Conservation (phyloP, 495 filamentous ascomycete species). For the Glarea lozoyensis region DNA sequence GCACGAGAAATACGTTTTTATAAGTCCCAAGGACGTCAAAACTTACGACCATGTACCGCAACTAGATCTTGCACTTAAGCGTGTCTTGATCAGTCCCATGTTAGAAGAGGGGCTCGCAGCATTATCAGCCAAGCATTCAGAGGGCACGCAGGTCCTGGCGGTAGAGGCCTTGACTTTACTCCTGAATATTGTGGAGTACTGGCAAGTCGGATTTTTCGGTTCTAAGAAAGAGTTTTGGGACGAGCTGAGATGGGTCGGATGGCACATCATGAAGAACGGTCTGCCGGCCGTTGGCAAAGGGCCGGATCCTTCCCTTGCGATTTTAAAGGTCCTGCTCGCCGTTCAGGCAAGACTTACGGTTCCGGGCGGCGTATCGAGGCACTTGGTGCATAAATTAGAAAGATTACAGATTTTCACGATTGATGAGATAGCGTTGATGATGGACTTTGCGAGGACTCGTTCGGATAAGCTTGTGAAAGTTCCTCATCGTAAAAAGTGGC, state of each 20-base stretch:
- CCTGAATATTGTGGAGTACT: conserved; percentile 28
- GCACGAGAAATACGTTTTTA: conserved; percentile 48
- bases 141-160: conserved; percentile 48
- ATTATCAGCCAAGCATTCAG: conserved; percentile 43
- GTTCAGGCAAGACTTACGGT: too few relatives aligned
- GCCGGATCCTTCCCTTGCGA: too few relatives aligned
- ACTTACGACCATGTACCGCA: conserved; percentile 43
- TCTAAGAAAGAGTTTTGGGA: conserved; percentile 41
- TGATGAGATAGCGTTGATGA: too few relatives aligned
- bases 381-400: too few relatives aligned
- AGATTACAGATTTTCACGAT: too few relatives aligned
- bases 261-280: conserved; percentile 56
- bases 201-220: conserved; percentile 14
- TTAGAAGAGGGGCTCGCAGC: conserved; percentile 35
- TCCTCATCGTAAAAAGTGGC: too few relatives aligned
- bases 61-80: conserved; percentile 42
- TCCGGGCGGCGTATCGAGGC: too few relatives aligned
- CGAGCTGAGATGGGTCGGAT: conserved; percentile 44
- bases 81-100: conserved; percentile 44
- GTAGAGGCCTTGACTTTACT: conserved; percentile 37
- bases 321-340: too few relatives aligned
- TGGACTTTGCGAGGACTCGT: too few relatives aligned
- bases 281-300: conserved; percentile 59
- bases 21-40: conserved; percentile 36
- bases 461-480: too few relatives aligned